Conservation (phyloP, 1,284 basidiomycete species). For the Phenoliferia sp. region DNA sequence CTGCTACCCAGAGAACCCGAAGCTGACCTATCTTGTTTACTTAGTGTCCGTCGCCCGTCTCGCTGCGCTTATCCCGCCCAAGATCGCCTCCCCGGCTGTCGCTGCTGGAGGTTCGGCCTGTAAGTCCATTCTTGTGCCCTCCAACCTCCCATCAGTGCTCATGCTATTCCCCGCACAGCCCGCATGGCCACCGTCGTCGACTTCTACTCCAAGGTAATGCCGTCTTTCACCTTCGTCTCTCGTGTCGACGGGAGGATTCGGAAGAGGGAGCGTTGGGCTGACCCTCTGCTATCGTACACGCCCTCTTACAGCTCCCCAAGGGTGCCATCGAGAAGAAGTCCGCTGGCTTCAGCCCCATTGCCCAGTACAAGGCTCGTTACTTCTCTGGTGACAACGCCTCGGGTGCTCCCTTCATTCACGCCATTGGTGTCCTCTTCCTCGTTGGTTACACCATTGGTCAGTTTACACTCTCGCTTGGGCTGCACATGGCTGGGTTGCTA, state of each 20-base stretch:
- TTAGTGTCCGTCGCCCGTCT: constrained; percentile 20
- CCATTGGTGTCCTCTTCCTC: constrained; percentile 37
- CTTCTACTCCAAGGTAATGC: constrained; percentile 41
- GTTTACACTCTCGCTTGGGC: constrained; percentile 20
- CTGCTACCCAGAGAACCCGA: neutral
- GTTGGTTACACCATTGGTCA: constrained; percentile 36
- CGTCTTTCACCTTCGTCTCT: neutral
- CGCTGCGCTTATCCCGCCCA: constrained; percentile 37
- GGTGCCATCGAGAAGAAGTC: constrained; percentile 30
- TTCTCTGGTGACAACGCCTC: constrained; percentile 38
- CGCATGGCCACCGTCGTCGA: constrained; percentile 39
- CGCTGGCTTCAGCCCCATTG: constrained; percentile 34
- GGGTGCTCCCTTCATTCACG: constrained; percentile 38
- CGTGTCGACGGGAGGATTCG: neutral
- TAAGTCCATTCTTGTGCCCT: neutral
- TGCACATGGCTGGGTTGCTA: neutral
- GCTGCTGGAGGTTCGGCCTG: constrained; percentile 14
- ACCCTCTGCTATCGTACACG: neutral
- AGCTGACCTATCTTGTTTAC: neutral
- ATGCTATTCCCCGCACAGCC: constrained; percentile 33
- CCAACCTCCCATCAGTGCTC: neutral
- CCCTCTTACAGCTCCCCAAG: constrained; percentile 36
- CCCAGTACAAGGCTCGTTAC: constrained; percentile 38
- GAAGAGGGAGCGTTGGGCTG: no score
- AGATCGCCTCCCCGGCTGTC: constrained; percentile 39